Evolutionary conservation across 495 filamentous ascomycete genomes (phyloP).

Genomic region (Aspergillus heteromorphus): DNA sequence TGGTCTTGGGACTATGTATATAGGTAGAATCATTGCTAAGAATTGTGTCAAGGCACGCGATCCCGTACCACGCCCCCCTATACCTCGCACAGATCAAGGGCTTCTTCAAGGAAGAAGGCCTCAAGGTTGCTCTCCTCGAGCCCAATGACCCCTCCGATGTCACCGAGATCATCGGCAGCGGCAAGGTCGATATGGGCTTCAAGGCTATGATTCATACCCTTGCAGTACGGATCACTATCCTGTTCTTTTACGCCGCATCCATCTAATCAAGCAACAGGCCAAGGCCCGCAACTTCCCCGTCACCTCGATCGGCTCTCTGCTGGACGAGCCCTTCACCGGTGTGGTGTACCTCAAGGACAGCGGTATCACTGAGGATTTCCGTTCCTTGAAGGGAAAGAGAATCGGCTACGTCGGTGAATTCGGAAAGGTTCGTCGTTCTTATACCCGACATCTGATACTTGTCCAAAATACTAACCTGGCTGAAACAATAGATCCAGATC

Average conservation of each 20-base stretch:
- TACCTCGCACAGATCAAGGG: slow-evolving; percentile 66
- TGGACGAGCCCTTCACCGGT: slow-evolving; percentile 69
- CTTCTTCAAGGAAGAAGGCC: slow-evolving; percentile 63
- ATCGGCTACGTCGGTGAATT: slow-evolving; percentile 72
- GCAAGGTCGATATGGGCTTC: slow-evolving; percentile 67
- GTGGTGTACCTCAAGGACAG: slow-evolving; percentile 65
- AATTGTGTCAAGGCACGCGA: slow-evolving; percentile 52
- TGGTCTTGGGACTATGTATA: slow-evolving; percentile 6
- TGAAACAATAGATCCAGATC: slow-evolving; percentile 53
- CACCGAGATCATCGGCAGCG: slow-evolving; percentile 67
- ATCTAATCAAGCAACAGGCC: slow-evolving; percentile 31
- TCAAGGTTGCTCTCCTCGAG: slow-evolving; percentile 66
- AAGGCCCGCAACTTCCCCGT: slow-evolving; percentile 68
- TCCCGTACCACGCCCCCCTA: slow-evolving; percentile 66
- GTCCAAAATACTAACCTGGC: not conserved
- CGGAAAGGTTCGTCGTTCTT: slow-evolving; percentile 44
- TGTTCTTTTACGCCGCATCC: not conserved
- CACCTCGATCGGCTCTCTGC: slow-evolving; percentile 59
- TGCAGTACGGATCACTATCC: slow-evolving; percentile 38
- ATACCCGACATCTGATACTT: not conserved
- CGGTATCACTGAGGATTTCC: slow-evolving; percentile 61
- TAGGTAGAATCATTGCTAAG: slow-evolving; percentile 22
- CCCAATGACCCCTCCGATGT: slow-evolving; percentile 68
- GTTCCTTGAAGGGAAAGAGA: slow-evolving; percentile 57
- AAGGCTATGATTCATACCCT: slow-evolving; percentile 74